phyloP scores from a whole-genome alignment of 2,329 filamentous ascomycete species.

The Aspergillus brunneoviolaceus region DNA sequence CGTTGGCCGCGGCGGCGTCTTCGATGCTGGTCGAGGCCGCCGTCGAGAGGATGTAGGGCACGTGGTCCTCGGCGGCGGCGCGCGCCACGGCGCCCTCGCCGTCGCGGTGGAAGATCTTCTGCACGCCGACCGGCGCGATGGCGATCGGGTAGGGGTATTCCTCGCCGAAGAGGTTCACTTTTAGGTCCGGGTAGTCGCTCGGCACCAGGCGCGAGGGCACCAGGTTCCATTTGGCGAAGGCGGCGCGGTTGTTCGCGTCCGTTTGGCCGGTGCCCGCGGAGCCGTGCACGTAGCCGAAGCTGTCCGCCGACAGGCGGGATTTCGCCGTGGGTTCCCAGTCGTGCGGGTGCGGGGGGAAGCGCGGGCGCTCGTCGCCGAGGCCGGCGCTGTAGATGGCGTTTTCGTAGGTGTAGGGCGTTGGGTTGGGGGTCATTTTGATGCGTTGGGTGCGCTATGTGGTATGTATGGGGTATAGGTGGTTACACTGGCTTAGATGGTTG shows the following conservation, averaged over 20 bases:
- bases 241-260: slow-evolving; percentile 29
- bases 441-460: background rate
- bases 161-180: slow-evolving; percentile 52
- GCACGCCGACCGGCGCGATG: slow-evolving; percentile 68
- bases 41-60: slow-evolving; percentile 68
- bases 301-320: slow-evolving; percentile 47
- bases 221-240: slow-evolving; percentile 32
- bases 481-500: background rate
- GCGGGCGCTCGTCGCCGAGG: slow-evolving; percentile 47
- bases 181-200: slow-evolving; percentile 47
- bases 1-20: slow-evolving; percentile 60
- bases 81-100: slow-evolving; percentile 62
- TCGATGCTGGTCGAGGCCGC: slow-evolving; percentile 64
- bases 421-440: background rate
- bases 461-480: background rate
- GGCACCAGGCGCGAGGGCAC: slow-evolving; percentile 27
- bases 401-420: slow-evolving; percentile 32
- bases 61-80: slow-evolving; percentile 57
- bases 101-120: slow-evolving; percentile 64
- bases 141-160: slow-evolving; percentile 54
- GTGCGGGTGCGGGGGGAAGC: slow-evolving; percentile 57
- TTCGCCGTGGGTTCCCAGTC: slow-evolving; percentile 56
- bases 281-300: slow-evolving; percentile 60
- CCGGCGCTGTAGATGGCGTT: slow-evolving; percentile 49
- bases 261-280: slow-evolving; percentile 48